Percentiles rank a stretch among this genome's conserved stretches.
Conservation (phyloP, 148 eudicot genomes). For the Chenopodium quinoa region DNA sequence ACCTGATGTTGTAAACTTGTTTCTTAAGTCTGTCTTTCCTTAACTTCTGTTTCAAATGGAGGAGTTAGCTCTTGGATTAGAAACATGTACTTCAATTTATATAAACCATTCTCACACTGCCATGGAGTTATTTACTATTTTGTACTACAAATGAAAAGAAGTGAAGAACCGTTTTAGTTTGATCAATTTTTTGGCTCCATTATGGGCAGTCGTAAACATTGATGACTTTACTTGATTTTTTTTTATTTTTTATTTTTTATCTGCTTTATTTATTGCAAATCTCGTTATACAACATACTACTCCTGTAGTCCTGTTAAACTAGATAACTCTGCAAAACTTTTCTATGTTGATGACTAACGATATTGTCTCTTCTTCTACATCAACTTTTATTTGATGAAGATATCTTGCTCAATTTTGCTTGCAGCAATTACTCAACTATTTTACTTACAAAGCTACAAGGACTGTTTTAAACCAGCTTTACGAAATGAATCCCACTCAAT, state of each 20-base stretch:
- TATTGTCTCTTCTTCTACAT: neutral
- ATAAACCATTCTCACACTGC: neutral
- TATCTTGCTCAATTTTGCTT: slow-evolving; percentile 22
- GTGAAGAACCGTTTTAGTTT: neutral
- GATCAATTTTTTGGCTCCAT: neutral
- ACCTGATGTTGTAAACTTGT: neutral
- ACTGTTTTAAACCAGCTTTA: slow-evolving; percentile 89
- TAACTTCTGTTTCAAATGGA: neutral
- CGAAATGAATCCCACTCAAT: slow-evolving; percentile 85
- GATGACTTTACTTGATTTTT: neutral
- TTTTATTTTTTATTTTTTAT: neutral
- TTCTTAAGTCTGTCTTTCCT: neutral
- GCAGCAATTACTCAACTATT: slow-evolving; percentile 87
- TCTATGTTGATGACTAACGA: neutral
- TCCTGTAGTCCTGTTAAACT: neutral
- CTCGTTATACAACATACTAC: neutral
- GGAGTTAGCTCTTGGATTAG: neutral
- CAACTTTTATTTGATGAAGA: slow-evolving; percentile 11
- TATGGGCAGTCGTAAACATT: neutral
- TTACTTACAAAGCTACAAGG: slow-evolving; percentile 95
- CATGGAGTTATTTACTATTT: neutral
- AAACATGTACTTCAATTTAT: no score
- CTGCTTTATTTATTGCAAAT: neutral
- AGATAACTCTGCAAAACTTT: neutral
- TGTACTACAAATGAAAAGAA: neutral